A percentile compares a stretch with the other conserved stretches of the same genome.
Evolutionary conservation across 75 land plant species (phyloP).

Genomic region (Cupressus sempervirens): DNA sequence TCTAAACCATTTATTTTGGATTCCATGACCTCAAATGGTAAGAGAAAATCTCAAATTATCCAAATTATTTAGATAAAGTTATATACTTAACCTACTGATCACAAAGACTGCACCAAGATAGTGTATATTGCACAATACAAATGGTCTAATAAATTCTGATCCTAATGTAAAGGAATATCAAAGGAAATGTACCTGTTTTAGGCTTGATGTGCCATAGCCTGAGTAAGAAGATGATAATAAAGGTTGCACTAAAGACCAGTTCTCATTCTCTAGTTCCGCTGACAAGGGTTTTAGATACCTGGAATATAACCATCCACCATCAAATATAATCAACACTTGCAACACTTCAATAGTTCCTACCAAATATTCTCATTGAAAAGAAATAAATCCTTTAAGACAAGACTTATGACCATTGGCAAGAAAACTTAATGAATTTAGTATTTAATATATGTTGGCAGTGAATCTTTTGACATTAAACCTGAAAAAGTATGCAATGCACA

Average conservation of each 20-base stretch:
- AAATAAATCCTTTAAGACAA: neutral
- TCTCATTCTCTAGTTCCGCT: constrained; percentile 79
- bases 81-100: neutral
- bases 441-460: neutral
- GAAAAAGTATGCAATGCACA: neutral
- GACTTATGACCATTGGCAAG: neutral
- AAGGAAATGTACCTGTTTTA: constrained; percentile 63
- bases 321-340: neutral
- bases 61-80: neutral
- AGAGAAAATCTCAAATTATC: neutral
- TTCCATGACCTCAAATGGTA: neutral
- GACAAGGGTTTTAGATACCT: constrained; percentile 92
- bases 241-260: constrained; percentile 93
- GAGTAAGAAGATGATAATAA: constrained; percentile 89
- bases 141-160: neutral
- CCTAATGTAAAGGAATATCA: neutral
- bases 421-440: neutral
- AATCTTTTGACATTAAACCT: neutral
- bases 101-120: neutral
- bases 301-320: constrained; percentile 17
- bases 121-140: neutral
- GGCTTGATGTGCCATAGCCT: constrained; percentile 96
- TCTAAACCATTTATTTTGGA: too few relatives aligned
- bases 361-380: neutral
- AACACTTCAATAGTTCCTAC: neutral